Evolutionary conservation across 202 grass and related monocot genomes (phyloP), one percentile per base, ranked within the genome.

Genomic region (Zizania palustris): DNA sequence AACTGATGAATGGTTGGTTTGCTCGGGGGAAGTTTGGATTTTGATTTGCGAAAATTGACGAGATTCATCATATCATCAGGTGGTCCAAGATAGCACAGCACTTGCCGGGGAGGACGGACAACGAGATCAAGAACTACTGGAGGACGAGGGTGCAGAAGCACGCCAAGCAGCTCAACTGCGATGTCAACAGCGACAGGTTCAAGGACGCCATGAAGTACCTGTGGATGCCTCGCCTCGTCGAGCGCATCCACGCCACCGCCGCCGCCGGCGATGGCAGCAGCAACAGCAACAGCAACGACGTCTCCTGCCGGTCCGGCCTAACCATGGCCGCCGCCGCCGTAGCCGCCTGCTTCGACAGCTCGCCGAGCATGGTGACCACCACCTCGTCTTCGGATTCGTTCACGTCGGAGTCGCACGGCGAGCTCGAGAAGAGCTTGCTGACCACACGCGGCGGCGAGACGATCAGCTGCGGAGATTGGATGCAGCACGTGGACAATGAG

Each of bases 91-190:
- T 93, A 65, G 90, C 90, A 10, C 45, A 75, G 6, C 71, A 80
- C 0, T 50, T 93, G 8, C 90, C 90, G 0, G 90, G 90, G 0
- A 69, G 90, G 65, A 93, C 90, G 1, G 90, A 93, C 74, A 93
- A 93, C 78, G 90, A 93, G 71, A 93, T 93, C 51, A 93, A 93
- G 74, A 93, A 93, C 54, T 93, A 90, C 56, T 93, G 90, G 90
- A 81, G 90, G 69, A 93, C 90, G 0, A 51, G 90, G 8, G 87
- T 89, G 74, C 87, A 93, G 46, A 93, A 87, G 80, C 90, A 90
- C 69, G 90, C 87, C 0, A 90, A 82, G 65, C 84, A 87, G 60
- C 84, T 93, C 44, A 80, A 74, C 13, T 93, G 90, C 69, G 87
- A 93, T 6, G 84, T 85, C 21, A 76, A 82, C 35, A 90, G 87